Percentiles rank a stretch among this genome's conserved stretches.
These are phyloP conservation scores for Quercus cerris DNA, from an alignment of 306 rosid genomes.

Conservation along the genomic window DNA sequence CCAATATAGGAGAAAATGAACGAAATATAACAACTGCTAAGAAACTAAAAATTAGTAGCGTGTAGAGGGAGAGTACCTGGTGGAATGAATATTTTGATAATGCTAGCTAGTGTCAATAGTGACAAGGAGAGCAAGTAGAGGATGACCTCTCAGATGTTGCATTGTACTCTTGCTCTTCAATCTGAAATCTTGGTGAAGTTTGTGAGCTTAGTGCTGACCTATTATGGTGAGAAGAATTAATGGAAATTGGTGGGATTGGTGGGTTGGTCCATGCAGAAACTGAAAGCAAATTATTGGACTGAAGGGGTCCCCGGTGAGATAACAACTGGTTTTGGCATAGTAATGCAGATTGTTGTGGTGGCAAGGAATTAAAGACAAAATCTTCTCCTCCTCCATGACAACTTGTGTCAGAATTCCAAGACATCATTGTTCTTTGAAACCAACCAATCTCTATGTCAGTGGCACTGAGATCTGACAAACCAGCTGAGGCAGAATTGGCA, in stretches of 20 bases:
- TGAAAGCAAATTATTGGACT: conserved; percentile 87
- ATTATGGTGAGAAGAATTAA: conserved; percentile 29
- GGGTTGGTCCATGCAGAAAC: conserved; percentile 64
- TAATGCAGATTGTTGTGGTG: conserved; percentile 30
- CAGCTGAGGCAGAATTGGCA: conserved; percentile 36
- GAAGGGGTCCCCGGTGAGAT: conserved; percentile 99
- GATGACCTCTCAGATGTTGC: too few relatives aligned
- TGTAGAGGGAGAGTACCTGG: too few relatives aligned
- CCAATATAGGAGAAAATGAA: too few relatives aligned
- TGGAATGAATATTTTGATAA: too few relatives aligned
- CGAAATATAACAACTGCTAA: too few relatives aligned
- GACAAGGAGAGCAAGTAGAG: too few relatives aligned
- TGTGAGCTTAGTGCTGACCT: not conserved
- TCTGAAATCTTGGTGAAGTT: conserved; percentile 34
- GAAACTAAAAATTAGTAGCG: too few relatives aligned
- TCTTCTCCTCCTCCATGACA: conserved; percentile 22
- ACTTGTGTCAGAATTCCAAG: conserved; percentile 42
- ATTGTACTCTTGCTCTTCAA: too few relatives aligned
- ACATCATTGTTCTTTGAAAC: conserved; percentile 40
- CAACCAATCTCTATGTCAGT: conserved; percentile 44
- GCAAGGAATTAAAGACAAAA: conserved; percentile 44
- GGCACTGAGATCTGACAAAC: conserved; percentile 57
- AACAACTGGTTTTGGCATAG: conserved; percentile 54
- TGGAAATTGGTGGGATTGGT: conserved; percentile 46
- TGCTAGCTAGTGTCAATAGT: too few relatives aligned